Evolutionary conservation across 2,329 filamentous ascomycete genomes (phyloP), one percentile per base, ranked within the genome.

Genomic region (Diaporthe destruens): DNA sequence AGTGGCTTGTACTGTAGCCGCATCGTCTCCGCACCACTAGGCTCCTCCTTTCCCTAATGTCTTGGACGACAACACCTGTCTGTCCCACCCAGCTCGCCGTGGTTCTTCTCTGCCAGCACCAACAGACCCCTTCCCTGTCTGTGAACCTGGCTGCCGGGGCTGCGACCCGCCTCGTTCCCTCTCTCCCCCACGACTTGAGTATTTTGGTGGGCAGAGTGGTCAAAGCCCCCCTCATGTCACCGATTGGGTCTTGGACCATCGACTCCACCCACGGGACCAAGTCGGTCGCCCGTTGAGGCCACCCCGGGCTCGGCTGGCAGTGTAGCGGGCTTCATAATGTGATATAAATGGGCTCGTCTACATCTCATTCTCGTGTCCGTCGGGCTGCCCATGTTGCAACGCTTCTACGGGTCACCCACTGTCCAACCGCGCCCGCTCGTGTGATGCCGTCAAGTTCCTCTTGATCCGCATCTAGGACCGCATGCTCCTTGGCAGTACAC

Each of bases 241-340:
- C 66, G 56, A 70, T 72, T 67, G 71, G 73, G 55, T 57, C 57
- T 56, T 49, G 53, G 14, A 49, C 6, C 42, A 20, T 56, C 25
- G 67, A n/a, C 59, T 63, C 73, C 66, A 71, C 73, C 39, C 71
- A 66, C 59, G 71, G 68, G 66, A 56, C 71, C 71, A 72, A 36
- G 36, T 74, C 70, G 72, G 66, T 72, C 57, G 66, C 70, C 72
- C 72, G 47, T 47, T 68, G 57, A 61, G 54, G 59, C 61, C 70
- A 42, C 71, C 70, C 70, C 47, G 55, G 44, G 34, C 47, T 69
- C 29, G 34, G 54, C 42, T 67, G 66, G 47, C 32, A 65, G 42
- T 34, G 36, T 20, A 69, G 53, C 71, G 59, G 66, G 54, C 66
- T 55, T 61, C 36, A 53, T 69, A 65, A 56, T 55, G 25, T 29